A percentile compares a stretch with the other conserved stretches of the same genome.
Conservation (phyloP, 345 rosid species). For the Salix viminalis region DNA sequence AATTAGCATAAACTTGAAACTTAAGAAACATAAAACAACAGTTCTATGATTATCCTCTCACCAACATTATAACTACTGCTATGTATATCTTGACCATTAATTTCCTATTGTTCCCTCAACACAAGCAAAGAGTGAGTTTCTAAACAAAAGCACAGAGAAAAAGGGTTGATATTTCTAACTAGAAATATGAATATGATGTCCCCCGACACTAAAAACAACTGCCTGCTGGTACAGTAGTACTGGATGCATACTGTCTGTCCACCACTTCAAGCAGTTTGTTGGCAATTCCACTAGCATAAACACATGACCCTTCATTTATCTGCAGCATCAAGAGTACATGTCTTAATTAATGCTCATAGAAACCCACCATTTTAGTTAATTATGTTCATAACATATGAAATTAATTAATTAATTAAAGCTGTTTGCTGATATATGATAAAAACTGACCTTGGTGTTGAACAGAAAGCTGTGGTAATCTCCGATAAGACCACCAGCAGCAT, state of each 20-base stretch:
- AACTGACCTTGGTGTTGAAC: slow-evolving; percentile 70
- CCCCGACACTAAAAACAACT: not conserved
- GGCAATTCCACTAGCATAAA: slow-evolving; percentile 32
- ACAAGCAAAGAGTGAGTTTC: not conserved
- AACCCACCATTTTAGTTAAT: not conserved
- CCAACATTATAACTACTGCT: not conserved
- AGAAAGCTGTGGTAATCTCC: slow-evolving; percentile 78
- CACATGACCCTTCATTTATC: slow-evolving; percentile 27
- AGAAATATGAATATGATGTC: not conserved
- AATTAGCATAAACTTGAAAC: not conserved
- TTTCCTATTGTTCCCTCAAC: not conserved
- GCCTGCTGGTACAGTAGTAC: not conserved
- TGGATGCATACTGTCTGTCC: slow-evolving; percentile 20
- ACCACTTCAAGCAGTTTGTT: slow-evolving; percentile 29
- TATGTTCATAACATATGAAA: not conserved
- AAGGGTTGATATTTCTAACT: not conserved
- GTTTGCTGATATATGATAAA: not conserved
- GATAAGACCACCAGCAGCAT: slow-evolving; percentile 81
- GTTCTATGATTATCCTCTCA: not conserved
- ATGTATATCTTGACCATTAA: not conserved
- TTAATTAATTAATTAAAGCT: not conserved
- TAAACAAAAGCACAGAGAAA: not conserved
- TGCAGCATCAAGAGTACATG: not conserved
- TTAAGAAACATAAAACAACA: not conserved
- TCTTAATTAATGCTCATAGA: not conserved